A percentile compares a stretch with the other conserved stretches of the same genome.
Conservation (phyloP, 768 basidiomycete species). For the Galerina marginata region DNA sequence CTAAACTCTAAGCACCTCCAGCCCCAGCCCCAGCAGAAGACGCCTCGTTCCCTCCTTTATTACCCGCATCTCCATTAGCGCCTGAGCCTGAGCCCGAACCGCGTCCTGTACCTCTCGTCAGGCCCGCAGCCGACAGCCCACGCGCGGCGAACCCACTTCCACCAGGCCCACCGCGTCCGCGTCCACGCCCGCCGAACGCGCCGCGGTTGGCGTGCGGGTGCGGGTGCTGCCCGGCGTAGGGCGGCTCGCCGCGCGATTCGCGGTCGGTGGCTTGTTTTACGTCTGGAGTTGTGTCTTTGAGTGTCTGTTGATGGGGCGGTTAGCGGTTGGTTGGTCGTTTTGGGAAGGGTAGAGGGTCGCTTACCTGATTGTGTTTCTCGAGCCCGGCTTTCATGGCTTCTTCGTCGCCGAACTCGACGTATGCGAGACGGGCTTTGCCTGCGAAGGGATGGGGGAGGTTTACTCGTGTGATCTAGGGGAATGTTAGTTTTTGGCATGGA, state of each 20-base stretch:
- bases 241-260: conserved; percentile 45
- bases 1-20: no score
- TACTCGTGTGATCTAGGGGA: conserved; percentile 67
- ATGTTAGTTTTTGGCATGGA: conserved; percentile 5
- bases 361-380: conserved; percentile 74
- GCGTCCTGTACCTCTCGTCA: conserved; percentile 46
- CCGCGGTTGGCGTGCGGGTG: conserved; percentile 24
- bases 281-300: conserved; percentile 68
- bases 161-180: conserved; percentile 61
- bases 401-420: conserved; percentile 91
- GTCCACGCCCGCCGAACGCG: conserved; percentile 37
- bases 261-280: conserved; percentile 75
- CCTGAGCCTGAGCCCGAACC: conserved; percentile 14
- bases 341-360: no score
- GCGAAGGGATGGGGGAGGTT: conserved; percentile 55
- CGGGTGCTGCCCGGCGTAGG: conserved; percentile 11
- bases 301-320: conserved; percentile 52
- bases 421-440: conserved; percentile 69
- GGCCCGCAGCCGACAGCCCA: conserved; percentile 72
- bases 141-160: conserved; percentile 64
- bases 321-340: conserved; percentile 4
- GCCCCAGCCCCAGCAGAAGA: neutral
- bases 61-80: conserved; percentile 2
- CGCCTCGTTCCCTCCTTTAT: conserved; percentile 13
- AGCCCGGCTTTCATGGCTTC: conserved; percentile 83